phyloP scores from a whole-genome alignment of 169 alveolate species.

The Plasmodium ovale region DNA sequence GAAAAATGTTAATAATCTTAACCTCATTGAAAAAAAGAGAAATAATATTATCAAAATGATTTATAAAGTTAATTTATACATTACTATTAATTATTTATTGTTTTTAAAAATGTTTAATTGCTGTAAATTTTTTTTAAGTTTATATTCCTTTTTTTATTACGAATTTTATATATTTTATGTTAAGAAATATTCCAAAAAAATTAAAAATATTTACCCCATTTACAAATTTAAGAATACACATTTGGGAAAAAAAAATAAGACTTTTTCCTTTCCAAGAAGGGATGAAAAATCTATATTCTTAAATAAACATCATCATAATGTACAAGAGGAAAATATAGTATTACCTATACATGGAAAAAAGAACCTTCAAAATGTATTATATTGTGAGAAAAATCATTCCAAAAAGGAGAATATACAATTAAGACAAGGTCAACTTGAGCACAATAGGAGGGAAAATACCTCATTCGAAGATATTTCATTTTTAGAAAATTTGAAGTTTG shows the following conservation, averaged over 20 bases:
- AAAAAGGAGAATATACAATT: too few relatives aligned
- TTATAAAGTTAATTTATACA: slow-evolving; percentile 47
- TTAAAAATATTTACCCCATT: not conserved
- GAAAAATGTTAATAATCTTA: slow-evolving; percentile 10
- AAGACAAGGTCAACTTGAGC: too few relatives aligned
- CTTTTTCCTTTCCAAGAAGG: not conserved
- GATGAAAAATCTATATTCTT: not conserved
- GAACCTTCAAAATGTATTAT: too few relatives aligned
- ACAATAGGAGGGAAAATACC: too few relatives aligned
- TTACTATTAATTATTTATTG: slow-evolving; percentile 65
- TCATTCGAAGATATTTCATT: too few relatives aligned
- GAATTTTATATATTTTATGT: slow-evolving; percentile 69
- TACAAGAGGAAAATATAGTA: too few relatives aligned
- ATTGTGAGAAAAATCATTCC: too few relatives aligned
- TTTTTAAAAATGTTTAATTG: slow-evolving; percentile 58
- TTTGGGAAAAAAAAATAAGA: not conserved
- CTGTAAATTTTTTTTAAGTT: slow-evolving; percentile 31
- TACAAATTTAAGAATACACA: not conserved
- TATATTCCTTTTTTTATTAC: slow-evolving; percentile 54
- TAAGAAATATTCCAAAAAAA: slow-evolving; percentile 37
- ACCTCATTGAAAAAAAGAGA: slow-evolving; percentile 36
- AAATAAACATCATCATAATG: too few relatives aligned
- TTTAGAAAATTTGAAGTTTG: too few relatives aligned
- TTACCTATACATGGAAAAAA: too few relatives aligned
- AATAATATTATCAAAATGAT: slow-evolving; percentile 39